These are phyloP conservation scores for Cystobasidium slooffiae DNA, from an alignment of 1,284 basidiomycete species.

Conservation along the genomic window DNA sequence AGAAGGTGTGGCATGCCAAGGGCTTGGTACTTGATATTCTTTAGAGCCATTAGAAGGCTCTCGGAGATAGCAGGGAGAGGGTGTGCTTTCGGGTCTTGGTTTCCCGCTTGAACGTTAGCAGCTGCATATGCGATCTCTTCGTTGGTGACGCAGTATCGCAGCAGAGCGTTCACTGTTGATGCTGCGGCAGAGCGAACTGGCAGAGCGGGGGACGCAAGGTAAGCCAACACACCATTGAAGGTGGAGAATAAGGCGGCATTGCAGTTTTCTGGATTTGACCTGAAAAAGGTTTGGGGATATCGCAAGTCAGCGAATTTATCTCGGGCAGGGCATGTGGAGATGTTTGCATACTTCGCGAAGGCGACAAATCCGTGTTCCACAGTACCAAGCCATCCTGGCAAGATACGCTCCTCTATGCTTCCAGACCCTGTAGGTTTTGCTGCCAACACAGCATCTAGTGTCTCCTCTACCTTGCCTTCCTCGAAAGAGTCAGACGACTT, in stretches of 20 bases:
- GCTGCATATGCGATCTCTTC: constrained; percentile 66
- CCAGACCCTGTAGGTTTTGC: constrained; percentile 69
- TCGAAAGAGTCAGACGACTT: constrained; percentile 65
- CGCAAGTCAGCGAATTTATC: constrained; percentile 60
- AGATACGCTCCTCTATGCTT: constrained; percentile 58
- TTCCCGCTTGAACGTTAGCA: constrained; percentile 51
- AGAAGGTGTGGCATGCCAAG: constrained; percentile 74
- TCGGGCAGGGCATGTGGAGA: constrained; percentile 53
- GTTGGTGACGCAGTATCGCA: constrained; percentile 65
- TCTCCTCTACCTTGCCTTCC: constrained; percentile 49
- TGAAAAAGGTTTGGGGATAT: neutral
- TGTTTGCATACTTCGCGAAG: constrained; percentile 58
- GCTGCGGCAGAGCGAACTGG: constrained; percentile 32
- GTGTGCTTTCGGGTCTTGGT: constrained; percentile 10
- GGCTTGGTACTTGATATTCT: constrained; percentile 66
- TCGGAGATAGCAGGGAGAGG: constrained; percentile 31
- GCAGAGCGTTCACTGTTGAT: constrained; percentile 32
- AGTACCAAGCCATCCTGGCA: constrained; percentile 74
- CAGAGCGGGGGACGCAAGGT: constrained; percentile 13
- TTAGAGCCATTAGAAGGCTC: constrained; percentile 1
- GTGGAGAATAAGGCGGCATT: constrained; percentile 28
- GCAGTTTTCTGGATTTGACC: constrained; percentile 35
- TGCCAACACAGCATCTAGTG: constrained; percentile 70
- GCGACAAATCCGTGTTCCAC: constrained; percentile 72
- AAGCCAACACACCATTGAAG: constrained; percentile 36